Conservation (phyloP, 2,329 filamentous ascomycete species). For the Fusarium cyanostomum region DNA sequence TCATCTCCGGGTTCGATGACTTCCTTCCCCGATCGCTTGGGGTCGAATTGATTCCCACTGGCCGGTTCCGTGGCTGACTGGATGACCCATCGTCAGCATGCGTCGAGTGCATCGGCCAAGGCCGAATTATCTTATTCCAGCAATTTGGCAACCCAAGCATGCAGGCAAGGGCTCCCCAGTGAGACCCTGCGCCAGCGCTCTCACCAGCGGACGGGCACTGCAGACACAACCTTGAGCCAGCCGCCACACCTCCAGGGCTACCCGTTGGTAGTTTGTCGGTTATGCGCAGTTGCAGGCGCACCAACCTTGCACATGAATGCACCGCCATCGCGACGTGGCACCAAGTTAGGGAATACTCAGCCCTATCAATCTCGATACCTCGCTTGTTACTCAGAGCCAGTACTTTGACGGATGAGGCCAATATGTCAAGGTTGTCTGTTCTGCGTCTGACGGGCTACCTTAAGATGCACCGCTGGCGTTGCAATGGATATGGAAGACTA, state of each 20-base stretch:
- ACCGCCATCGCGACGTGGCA: constrained; percentile 40
- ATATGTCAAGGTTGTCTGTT: constrained; percentile 1
- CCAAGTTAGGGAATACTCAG: constrained; percentile 35
- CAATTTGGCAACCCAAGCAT: constrained; percentile 33
- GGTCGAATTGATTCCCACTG: constrained; percentile 28
- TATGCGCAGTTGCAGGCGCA: constrained; percentile 31
- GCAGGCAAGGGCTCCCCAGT: constrained; percentile 36
- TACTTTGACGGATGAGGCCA: constrained; percentile 13
- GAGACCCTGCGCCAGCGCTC: constrained; percentile 26
- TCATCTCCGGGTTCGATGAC: constrained; percentile 15
- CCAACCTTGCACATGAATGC: constrained; percentile 25
- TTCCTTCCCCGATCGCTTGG: constrained; percentile 16
- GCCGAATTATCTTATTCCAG: constrained; percentile 37
- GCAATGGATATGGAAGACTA: background rate
- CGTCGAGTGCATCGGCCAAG: constrained; percentile 38
- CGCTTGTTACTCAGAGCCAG: constrained; percentile 4
- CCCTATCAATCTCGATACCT: constrained; percentile 36
- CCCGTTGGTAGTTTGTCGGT: constrained; percentile 29
- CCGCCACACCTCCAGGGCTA: constrained; percentile 10
- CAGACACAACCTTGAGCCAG: constrained; percentile 11
- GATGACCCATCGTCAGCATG: constrained; percentile 26
- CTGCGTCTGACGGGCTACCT: background rate
- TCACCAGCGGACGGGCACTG: constrained; percentile 4
- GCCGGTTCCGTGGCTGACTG: constrained; percentile 41
- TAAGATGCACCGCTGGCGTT: constrained; percentile 7